Conservation (phyloP, 2,329 filamentous ascomycete species). For the Orbilia ellipsospora region DNA sequence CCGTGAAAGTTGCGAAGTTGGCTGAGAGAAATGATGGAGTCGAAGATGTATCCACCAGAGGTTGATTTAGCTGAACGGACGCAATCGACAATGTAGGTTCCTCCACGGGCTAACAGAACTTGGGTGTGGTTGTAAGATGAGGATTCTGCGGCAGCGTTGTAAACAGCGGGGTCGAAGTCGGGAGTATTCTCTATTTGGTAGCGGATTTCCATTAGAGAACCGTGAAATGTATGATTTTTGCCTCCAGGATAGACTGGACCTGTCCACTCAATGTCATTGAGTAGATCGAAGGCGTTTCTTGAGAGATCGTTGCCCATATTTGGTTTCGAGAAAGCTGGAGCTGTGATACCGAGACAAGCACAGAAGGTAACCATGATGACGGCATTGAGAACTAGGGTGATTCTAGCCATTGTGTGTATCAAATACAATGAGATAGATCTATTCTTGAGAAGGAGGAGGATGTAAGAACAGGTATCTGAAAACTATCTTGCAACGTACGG, state of each 20-base stretch:
- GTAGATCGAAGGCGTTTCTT: background rate
- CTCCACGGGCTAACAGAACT: conserved; percentile 12
- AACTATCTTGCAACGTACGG: no score
- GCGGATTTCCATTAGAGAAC: conserved; percentile 19
- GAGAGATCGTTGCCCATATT: no score
- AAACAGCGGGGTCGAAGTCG: conserved; percentile 28
- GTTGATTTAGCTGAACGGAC: conserved; percentile 6
- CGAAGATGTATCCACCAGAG: background rate
- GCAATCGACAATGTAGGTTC: conserved; percentile 26
- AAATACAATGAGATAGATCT: no score
- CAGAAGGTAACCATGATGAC: no score
- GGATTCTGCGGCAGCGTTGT: background rate
- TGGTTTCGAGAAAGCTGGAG: no score
- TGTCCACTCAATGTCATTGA: conserved; percentile 35
- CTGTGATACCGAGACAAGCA: no score
- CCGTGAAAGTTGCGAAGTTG: conserved; percentile 25
- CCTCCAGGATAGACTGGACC: conserved; percentile 30
- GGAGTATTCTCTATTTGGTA: conserved; percentile 33
- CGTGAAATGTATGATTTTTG: conserved; percentile 28
- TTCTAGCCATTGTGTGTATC: no score
- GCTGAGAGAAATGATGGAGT: conserved; percentile 7
- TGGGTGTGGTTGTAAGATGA: background rate
- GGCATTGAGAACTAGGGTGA: no score
- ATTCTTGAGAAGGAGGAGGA: no score
- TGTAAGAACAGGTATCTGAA: no score